Evolutionary conservation across 2,329 filamentous ascomycete species (phyloP), one percentile per base, ranked within the genome.

Genomic region (Clonostachys rhizophaga): DNA sequence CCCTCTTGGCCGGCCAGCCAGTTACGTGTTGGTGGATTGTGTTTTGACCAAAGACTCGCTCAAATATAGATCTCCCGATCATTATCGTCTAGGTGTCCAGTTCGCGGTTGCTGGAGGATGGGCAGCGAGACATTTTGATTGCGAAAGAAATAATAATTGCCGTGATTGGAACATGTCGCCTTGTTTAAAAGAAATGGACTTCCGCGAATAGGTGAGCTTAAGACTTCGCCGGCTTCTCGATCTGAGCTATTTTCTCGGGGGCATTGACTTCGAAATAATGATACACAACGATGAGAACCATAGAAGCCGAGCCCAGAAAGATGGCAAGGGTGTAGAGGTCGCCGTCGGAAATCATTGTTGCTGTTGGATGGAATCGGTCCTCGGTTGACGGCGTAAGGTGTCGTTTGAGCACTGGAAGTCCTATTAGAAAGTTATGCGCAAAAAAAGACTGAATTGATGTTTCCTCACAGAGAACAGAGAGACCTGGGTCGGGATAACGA

Each of bases 191-290:
- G 24, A 30, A 30, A 30, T 30, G 24, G 24, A 10, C 3, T 30
- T 30, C 24, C 24, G 24, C 24, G 24, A 30, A 30, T 30, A 30
- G 24, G 24, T 30, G 24, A 30, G 24, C 24, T 30, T 30, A 30
- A 30, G 24, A 30, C 24, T 30, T 30, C 24, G 9, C 24, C 24
- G 30, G 34, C 37, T 40, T 41, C 34, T 40, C n/a, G 35, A 18
- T 13, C n/a, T 34, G n/a, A 17, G 17, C 40, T 34, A n/a, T 39
- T 13, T 56, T 51, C 10, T 50, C 41, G 20, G 49, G 42, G 34
- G 89, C 82, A 63, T 99, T 97, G 73, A 96, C 81, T 67, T 97
- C 92, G 59, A 99, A 84, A 72, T 95, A 97, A 69, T 97, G 91
- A 71, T 99, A 97, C 30, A 95, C 71, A 33, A 99, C 84, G 55